These are phyloP conservation scores for Boletus rubescentipes DNA, from an alignment of 768 basidiomycete species.

Conservation along the genomic window DNA sequence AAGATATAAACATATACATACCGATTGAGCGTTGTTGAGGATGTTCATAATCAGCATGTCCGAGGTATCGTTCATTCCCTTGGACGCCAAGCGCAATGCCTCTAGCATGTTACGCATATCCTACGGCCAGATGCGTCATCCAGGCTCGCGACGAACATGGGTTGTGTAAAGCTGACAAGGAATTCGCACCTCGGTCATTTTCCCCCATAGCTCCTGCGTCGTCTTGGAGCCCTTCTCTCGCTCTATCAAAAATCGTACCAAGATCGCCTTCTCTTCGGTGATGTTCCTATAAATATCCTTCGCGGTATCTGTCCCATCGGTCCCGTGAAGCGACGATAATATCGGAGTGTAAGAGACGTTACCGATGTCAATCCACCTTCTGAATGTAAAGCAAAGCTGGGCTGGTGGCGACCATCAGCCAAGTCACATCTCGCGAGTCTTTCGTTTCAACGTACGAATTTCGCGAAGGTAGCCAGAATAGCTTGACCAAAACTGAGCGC, in stretches of 20 bases:
- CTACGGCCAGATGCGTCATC: constrained; percentile 17
- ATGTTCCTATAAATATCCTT: constrained; percentile 66
- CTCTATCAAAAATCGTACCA: constrained; percentile 46
- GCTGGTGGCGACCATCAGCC: constrained; percentile 43
- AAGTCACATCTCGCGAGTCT: constrained; percentile 1
- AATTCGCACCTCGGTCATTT: constrained; percentile 23
- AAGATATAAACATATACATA: constrained; percentile 7
- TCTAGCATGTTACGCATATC: constrained; percentile 29
- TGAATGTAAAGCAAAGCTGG: constrained; percentile 74
- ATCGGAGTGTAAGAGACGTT: constrained; percentile 10
- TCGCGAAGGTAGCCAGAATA: constrained; percentile 83
- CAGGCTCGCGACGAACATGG: background rate
- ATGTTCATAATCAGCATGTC: constrained; percentile 17
- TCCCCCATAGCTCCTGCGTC: constrained; percentile 32
- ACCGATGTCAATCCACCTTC: constrained; percentile 77
- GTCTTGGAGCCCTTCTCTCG: constrained; percentile 41
- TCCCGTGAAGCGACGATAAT: constrained; percentile 7
- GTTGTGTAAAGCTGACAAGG: constrained; percentile 1
- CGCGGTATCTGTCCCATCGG: constrained; percentile 49
- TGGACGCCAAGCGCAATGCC: constrained; percentile 18
- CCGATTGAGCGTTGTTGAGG: constrained; percentile 20
- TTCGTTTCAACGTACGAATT: constrained; percentile 54
- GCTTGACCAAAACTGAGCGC: constrained; percentile 83
- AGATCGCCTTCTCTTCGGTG: constrained; percentile 53
- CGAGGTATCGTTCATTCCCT: constrained; percentile 20